phyloP scores from a whole-genome alignment of 345 rosid species.

The Geranium rotundifolium region DNA sequence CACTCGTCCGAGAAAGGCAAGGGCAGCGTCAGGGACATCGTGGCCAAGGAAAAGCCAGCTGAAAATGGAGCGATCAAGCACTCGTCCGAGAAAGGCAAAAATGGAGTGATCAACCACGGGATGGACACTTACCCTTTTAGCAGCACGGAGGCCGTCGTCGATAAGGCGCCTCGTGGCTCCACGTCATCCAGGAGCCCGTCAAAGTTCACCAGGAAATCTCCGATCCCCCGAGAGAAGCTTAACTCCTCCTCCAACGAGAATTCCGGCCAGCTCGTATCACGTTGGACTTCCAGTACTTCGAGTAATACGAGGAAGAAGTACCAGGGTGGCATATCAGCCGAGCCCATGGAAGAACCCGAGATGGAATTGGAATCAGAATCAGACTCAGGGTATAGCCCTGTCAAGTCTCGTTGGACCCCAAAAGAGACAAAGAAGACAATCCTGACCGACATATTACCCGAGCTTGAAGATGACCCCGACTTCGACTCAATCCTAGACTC shows the following conservation, averaged over 20 bases:
- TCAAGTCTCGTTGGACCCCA: slow-evolving; percentile 19
- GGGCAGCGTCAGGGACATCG: slow-evolving; percentile 21
- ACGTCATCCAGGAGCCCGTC: slow-evolving; percentile 61
- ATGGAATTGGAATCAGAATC: too few species aligned
- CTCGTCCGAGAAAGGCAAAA: slow-evolving; percentile 13
- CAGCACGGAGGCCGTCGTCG: slow-evolving; percentile 10
- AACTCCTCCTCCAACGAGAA: slow-evolving; percentile 3
- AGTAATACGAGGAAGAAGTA: too few species aligned
- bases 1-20: slow-evolving; percentile 63
- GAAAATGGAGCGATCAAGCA: too few species aligned
- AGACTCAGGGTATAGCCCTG: slow-evolving; percentile 18
- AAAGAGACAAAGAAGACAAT: slow-evolving; percentile 28
- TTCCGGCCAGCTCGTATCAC: slow-evolving; percentile 34
- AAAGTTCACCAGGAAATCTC: slow-evolving; percentile 64
- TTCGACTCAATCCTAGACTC: slow-evolving; percentile 2
- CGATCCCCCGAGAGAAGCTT: slow-evolving; percentile 32
- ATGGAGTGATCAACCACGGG: slow-evolving; percentile 21
- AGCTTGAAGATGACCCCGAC: slow-evolving; percentile 21
- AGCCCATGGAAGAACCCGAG: too few species aligned
- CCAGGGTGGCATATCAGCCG: too few species aligned
- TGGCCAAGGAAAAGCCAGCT: slow-evolving; percentile 10
- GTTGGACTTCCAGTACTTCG: too few species aligned
- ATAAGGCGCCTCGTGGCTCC: slow-evolving; percentile 21
- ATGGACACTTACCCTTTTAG: slow-evolving; percentile 11
- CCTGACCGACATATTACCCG: slow-evolving; percentile 21